Evolutionary conservation across 495 filamentous ascomycete genomes (phyloP).

Genomic region (Neurospora intermedia): DNA sequence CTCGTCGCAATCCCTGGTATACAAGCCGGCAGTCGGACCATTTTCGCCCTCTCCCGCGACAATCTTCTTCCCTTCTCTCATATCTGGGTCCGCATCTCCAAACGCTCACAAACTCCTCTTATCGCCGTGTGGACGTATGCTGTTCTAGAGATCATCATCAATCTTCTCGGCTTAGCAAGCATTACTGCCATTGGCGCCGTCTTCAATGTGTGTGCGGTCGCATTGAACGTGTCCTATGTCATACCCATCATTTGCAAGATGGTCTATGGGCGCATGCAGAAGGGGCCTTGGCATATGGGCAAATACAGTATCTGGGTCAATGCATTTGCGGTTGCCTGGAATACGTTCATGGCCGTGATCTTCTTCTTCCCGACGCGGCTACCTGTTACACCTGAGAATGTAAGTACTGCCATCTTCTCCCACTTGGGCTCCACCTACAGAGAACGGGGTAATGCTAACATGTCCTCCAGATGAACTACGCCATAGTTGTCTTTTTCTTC

Average conservation of each 20-base stretch:
- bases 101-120: conserved; percentile 46
- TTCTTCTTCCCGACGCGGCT: conserved; percentile 48
- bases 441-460: neutral
- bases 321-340: conserved; percentile 46
- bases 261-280: conserved; percentile 43
- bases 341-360: conserved; percentile 48
- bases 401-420: conserved; percentile 9
- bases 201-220: conserved; percentile 54
- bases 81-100: conserved; percentile 44
- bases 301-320: conserved; percentile 36
- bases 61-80: conserved; percentile 43
- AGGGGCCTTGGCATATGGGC: conserved; percentile 52
- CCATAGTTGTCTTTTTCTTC: conserved; percentile 36
- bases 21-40: conserved; percentile 49
- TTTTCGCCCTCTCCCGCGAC: conserved; percentile 54
- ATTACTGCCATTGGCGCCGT: conserved; percentile 51
- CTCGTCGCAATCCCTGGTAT: conserved; percentile 52
- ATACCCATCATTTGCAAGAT: conserved; percentile 55
- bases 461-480: conserved; percentile 30
- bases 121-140: conserved; percentile 52
- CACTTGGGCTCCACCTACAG: neutral
- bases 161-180: conserved; percentile 51
- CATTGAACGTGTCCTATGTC: conserved; percentile 52
- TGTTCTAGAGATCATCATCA: conserved; percentile 47
- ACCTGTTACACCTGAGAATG: conserved; percentile 38